Evolutionary conservation across 495 filamentous ascomycete species (phyloP).

Genomic region (Penicillium herquei): DNA sequence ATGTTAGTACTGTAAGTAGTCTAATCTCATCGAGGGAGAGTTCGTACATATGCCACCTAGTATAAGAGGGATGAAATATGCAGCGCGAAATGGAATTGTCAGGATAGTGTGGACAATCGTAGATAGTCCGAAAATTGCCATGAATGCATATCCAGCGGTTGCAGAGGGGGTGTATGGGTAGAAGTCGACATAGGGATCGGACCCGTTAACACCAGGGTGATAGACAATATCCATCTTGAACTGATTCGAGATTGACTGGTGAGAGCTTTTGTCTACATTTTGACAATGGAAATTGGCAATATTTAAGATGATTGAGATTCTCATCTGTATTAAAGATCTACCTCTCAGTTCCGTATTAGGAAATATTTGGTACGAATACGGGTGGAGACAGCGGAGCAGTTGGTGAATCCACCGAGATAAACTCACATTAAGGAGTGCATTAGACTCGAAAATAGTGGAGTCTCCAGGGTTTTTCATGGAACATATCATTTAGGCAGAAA

Average conservation of each 20-base stretch:
- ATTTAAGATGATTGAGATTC: constrained; percentile 11
- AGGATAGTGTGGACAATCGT: constrained; percentile 41
- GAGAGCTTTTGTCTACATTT: not conserved
- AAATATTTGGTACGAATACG: constrained; percentile 35
- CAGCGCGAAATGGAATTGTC: constrained; percentile 41
- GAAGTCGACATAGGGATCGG: constrained; percentile 36
- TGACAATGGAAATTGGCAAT: not conserved
- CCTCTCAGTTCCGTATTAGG: constrained; percentile 17
- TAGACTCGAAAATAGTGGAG: too few relatives aligned
- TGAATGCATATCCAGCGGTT: constrained; percentile 46
- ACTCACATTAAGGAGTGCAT: too few relatives aligned
- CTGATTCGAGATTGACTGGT: not conserved
- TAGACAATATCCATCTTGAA: constrained; percentile 34
- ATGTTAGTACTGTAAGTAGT: not conserved
- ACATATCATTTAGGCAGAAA: too few relatives aligned
- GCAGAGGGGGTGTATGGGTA: constrained; percentile 50
- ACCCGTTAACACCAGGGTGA: constrained; percentile 33
- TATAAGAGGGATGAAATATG: constrained; percentile 57
- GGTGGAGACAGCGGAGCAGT: constrained; percentile 10
- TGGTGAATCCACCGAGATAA: not conserved
- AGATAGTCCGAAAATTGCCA: constrained; percentile 45
- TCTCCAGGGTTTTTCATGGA: too few relatives aligned
- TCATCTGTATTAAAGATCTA: too few relatives aligned
- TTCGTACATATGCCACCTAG: constrained; percentile 57
- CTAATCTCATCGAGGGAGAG: not conserved